These are phyloP conservation scores for Magnolia sinica DNA, from an alignment of 164 flowering plant species.

Conservation along the genomic window DNA sequence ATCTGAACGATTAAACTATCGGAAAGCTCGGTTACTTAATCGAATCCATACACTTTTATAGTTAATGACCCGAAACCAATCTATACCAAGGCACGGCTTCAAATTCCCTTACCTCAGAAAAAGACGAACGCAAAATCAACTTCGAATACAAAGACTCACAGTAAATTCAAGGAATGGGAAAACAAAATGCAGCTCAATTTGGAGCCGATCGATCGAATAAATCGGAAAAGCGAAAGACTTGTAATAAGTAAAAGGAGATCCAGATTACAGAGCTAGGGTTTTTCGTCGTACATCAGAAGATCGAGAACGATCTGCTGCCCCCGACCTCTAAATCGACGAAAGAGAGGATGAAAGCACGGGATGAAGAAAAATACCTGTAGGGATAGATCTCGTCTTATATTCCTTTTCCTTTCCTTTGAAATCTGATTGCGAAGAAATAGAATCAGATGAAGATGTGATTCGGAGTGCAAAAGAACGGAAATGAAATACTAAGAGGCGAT, in stretches of 20 bases:
- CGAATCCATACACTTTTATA: slow-evolving; percentile 1
- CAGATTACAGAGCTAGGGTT: neutral
- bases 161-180: neutral
- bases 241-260: neutral
- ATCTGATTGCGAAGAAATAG: neutral
- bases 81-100: neutral
- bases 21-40: neutral
- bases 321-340: neutral
- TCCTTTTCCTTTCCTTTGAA: neutral
- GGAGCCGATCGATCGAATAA: neutral
- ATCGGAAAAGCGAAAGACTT: neutral
- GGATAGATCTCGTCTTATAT: neutral
- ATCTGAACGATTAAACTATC: neutral
- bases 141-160: neutral
- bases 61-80: neutral
- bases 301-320: neutral
- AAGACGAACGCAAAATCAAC: neutral
- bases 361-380: neutral
- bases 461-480: no score
- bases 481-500: no score
- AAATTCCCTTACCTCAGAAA: slow-evolving; percentile 7
- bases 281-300: neutral
- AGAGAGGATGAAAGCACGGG: neutral
- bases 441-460: no score
- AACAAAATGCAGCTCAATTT: neutral